These are phyloP conservation scores for Trichopus zeylanicus DNA, from an alignment of 116 monocot genomes.

Conservation along the genomic window DNA sequence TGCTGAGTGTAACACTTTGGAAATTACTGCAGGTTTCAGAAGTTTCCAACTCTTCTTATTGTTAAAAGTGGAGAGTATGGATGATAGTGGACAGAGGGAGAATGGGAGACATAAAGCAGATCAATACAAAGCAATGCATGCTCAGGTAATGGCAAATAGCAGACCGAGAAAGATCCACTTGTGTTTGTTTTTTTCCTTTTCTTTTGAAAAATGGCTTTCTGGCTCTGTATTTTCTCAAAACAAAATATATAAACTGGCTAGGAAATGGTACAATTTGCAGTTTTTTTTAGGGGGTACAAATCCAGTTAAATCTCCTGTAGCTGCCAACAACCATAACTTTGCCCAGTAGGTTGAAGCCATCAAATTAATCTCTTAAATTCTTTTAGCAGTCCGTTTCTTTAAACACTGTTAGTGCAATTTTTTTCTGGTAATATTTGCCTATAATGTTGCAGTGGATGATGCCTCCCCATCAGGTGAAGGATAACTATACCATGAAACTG, in stretches of 20 bases:
- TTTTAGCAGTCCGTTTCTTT: no score
- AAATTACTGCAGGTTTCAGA: not conserved
- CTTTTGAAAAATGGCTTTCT: no score
- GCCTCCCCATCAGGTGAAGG: constrained; percentile 21
- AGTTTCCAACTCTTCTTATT: not conserved
- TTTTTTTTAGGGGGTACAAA: no score
- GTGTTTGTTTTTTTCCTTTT: no score
- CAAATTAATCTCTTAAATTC: no score
- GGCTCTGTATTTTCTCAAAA: no score
- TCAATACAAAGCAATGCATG: constrained; percentile 14
- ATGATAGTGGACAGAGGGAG: constrained; percentile 17
- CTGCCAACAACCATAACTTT: no score
- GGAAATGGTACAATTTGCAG: no score
- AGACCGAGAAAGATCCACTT: not conserved
- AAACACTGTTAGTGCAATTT: not conserved
- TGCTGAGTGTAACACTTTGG: not conserved
- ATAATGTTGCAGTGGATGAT: constrained; percentile 19
- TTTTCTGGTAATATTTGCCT: not conserved
- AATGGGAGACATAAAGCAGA: constrained; percentile 16
- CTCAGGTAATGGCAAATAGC: constrained; percentile 11
- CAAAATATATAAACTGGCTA: no score
- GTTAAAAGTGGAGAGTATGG: constrained; percentile 8
- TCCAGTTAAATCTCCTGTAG: no score
- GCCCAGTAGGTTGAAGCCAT: no score
- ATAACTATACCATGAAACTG: constrained; percentile 22